Conservation (phyloP, 345 rosid genomes). For the Syzygium grande region DNA sequence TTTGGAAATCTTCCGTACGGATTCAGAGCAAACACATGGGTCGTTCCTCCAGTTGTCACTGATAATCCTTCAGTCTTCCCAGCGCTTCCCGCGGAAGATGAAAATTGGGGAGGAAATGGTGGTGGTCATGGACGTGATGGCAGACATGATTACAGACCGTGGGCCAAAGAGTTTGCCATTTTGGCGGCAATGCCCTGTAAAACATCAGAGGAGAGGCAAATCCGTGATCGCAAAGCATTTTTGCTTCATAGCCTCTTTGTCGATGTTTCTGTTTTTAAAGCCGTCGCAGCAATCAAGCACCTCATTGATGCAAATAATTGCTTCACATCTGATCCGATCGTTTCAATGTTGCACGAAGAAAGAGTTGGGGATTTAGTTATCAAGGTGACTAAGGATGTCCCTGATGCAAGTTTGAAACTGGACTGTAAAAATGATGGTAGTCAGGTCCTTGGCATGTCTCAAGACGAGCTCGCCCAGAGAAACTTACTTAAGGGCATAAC, state of each 20-base stretch:
- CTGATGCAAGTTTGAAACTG: conserved; percentile 64
- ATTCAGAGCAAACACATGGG: conserved; percentile 92
- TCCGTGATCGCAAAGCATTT: conserved; percentile 85
- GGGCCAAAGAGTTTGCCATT: conserved; percentile 87
- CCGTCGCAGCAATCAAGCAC: conserved; percentile 45
- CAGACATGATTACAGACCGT: conserved; percentile 48
- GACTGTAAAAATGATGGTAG: conserved; percentile 60
- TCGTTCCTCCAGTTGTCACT: conserved; percentile 80
- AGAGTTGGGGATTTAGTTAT: conserved; percentile 64
- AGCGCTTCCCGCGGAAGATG: conserved; percentile 80
- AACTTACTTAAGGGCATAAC: conserved; percentile 94
- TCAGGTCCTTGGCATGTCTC: conserved; percentile 53
- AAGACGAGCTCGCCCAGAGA: conserved; percentile 51
- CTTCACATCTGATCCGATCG: conserved; percentile 18
- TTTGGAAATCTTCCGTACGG: conserved; percentile 97
- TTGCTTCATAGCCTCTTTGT: conserved; percentile 84
- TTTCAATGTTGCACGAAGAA: conserved; percentile 39
- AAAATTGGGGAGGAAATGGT: conserved; percentile 86
- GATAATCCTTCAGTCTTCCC: conserved; percentile 66
- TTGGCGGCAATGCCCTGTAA: conserved; percentile 93
- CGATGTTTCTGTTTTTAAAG: conserved; percentile 76
- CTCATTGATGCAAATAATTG: conserved; percentile 30
- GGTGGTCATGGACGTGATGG: conserved; percentile 82
- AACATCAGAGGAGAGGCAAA: conserved; percentile 91
- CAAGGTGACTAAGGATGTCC: conserved; percentile 57